Evolutionary conservation across 768 basidiomycete genomes (phyloP).

Genomic region (Boletus eberwhitei): DNA sequence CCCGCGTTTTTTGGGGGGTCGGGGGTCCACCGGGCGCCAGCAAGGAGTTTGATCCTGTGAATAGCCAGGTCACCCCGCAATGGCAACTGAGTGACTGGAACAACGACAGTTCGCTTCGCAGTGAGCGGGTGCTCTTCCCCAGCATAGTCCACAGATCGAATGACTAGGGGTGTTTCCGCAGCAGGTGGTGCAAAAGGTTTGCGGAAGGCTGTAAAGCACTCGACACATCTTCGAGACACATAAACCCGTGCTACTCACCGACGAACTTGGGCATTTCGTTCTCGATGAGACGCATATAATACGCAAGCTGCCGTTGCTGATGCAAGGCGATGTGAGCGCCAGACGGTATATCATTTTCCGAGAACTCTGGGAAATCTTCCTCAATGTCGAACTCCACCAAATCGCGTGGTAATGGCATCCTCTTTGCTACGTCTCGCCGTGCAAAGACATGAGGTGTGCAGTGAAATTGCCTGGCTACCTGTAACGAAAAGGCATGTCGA

Average conservation of each 20-base stretch:
- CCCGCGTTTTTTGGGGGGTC: conserved; percentile 71
- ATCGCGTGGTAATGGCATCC: conserved; percentile 39
- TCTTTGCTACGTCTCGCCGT: conserved; percentile 19
- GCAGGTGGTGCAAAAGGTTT: conserved; percentile 75
- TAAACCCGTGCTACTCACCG: conserved; percentile 45
- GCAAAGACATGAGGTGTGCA: conserved; percentile 17
- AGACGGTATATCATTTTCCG: conserved; percentile 59
- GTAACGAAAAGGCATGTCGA: conserved; percentile 11
- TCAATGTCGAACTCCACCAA: conserved; percentile 35
- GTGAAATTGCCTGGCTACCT: conserved; percentile 22
- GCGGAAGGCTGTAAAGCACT: conserved; percentile 58
- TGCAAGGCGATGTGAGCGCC: conserved; percentile 70
- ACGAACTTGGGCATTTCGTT: conserved; percentile 86
- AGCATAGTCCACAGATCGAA: conserved; percentile 73
- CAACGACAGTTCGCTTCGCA: conserved; percentile 70
- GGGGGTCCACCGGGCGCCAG: conserved; percentile 84
- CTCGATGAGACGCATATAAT: conserved; percentile 83
- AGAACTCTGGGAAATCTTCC: conserved; percentile 31
- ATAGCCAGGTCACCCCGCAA: conserved; percentile 59
- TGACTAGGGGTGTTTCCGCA: conserved; percentile 53
- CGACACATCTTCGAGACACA: conserved; percentile 6
- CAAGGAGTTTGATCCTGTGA: conserved; percentile 85
- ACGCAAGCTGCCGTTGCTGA: conserved; percentile 68
- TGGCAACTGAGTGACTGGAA: conserved; percentile 70
- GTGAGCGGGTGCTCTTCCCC: conserved; percentile 73